Evolutionary conservation across 805 yeast genomes (phyloP), one percentile per base, ranked within the genome.

Genomic region (Starmerella bombi): DNA sequence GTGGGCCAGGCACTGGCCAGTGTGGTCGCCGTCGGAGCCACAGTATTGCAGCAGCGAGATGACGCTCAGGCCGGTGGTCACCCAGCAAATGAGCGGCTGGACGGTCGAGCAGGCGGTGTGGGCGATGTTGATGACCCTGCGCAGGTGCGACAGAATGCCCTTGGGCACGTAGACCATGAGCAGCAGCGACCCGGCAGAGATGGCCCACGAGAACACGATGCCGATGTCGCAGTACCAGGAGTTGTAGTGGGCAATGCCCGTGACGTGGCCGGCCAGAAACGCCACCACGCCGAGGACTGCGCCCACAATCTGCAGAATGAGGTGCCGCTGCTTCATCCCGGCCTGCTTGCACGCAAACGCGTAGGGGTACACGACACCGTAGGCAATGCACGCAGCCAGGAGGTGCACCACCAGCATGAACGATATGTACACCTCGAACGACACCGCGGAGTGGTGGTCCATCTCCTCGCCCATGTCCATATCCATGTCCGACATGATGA

Each of bases 1-100:
- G 58, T 88, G 97, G 0, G 97, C 97, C 31, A 85, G 72, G 59
- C 97, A 88, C 61, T 88, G 97, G 19, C 97, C 97, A 0, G 93
- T 76, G 53, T 82, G 91, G 27, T 59, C 67, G 25, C 53, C 62
- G 6, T 43, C 49, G 4, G 71, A 80, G 51, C 83, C 75, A 61
- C 97, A 88, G 59, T 85, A 88, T 2, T 94, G 95, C 48, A 83
- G 72, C 47, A 85, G 56, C 1, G 94, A 80, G 34, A 82, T 77
- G 5, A 88, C 83, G 0, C 93, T 88, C 62, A 88, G 62, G 38
- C 85, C 75, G 25, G 73, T 70, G 48, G 82, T 75, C 8, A 85
- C 77, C 80, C 93, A 83, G 7, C 93, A 91, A 22, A 63, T 46
- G 5, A 64, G 47, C 5, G 70, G 69, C 46, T 64, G 60, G 25